Evolutionary conservation across 768 basidiomycete genomes (phyloP).

Genomic region (Galerina marginata): DNA sequence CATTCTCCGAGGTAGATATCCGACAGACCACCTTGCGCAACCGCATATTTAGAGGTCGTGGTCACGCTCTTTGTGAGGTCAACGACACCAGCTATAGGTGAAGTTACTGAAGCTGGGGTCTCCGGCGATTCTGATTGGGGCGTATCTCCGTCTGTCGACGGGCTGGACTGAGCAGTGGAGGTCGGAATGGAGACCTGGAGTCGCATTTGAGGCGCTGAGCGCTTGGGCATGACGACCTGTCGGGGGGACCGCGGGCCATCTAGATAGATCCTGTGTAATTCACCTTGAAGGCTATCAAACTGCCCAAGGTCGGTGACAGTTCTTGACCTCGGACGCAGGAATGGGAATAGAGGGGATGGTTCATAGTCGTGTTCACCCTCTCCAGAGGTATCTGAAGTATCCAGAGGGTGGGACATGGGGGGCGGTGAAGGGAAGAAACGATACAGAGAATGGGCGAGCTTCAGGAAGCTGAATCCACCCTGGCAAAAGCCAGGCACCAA

Average conservation of each 20-base stretch:
- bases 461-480: constrained; percentile 1
- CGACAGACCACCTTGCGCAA: constrained; percentile 53
- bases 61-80: constrained; percentile 35
- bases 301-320: constrained; percentile 1
- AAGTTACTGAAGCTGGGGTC: constrained; percentile 33
- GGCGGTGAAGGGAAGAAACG: neutral
- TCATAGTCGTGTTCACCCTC: neutral
- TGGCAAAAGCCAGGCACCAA: neutral
- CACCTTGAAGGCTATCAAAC: neutral
- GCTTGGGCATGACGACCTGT: neutral
- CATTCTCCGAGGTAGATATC: constrained; percentile 54
- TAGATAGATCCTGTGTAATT: neutral
- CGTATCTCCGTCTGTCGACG: constrained; percentile 4
- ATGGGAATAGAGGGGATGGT: neutral
- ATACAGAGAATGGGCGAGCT: neutral
- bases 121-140: constrained; percentile 30
- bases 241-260: neutral
- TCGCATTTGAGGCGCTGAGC: constrained; percentile 8
- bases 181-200: constrained; percentile 18
- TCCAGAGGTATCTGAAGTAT: neutral
- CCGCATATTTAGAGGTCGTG: constrained; percentile 33
- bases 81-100: constrained; percentile 38
- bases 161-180: neutral
- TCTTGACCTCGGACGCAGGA: constrained; percentile 4
- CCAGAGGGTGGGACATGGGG: neutral